Evolutionary conservation across 2,329 filamentous ascomycete genomes (phyloP).

Genomic region (Teratosphaeria viscida): DNA sequence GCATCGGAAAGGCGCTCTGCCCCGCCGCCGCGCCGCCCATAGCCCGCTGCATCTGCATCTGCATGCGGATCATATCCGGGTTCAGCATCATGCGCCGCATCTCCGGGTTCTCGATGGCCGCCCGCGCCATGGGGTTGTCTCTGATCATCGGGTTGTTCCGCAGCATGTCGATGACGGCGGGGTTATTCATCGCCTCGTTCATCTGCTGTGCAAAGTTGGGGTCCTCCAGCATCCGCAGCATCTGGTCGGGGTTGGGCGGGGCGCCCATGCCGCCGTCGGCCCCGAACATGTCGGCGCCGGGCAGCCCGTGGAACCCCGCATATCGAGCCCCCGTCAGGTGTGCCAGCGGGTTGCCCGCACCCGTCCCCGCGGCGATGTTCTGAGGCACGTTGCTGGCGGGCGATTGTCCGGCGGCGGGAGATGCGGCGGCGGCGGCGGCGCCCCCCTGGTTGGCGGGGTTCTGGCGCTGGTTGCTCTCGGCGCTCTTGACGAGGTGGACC

Average conservation of each 20-base stretch:
- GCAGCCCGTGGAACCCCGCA: slow-evolving; percentile 82
- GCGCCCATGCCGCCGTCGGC: slow-evolving; percentile 94
- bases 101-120: slow-evolving; percentile 78
- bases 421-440: slow-evolving; percentile 23
- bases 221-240: slow-evolving; percentile 78
- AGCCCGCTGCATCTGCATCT: slow-evolving; percentile 67
- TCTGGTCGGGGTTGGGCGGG: slow-evolving; percentile 67
- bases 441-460: slow-evolving; percentile 42
- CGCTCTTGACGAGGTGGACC: slow-evolving; percentile 92
- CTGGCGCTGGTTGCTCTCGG: slow-evolving; percentile 68
- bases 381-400: slow-evolving; percentile 54
- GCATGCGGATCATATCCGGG: slow-evolving; percentile 71
- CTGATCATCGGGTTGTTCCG: slow-evolving; percentile 59
- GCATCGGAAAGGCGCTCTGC: slow-evolving; percentile 66
- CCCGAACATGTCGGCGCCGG: slow-evolving; percentile 79
- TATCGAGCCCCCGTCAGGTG: slow-evolving; percentile 87
- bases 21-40: slow-evolving; percentile 44
- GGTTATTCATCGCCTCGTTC: slow-evolving; percentile 92
- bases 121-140: slow-evolving; percentile 75
- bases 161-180: slow-evolving; percentile 81
- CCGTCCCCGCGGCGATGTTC: slow-evolving; percentile 70
- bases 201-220: slow-evolving; percentile 77
- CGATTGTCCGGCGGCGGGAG: slow-evolving; percentile 26
- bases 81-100: slow-evolving; percentile 91
- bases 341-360: slow-evolving; percentile 77